phyloP scores from a whole-genome alignment of 75 land plant genomes.

The Azolla pinnata region DNA sequence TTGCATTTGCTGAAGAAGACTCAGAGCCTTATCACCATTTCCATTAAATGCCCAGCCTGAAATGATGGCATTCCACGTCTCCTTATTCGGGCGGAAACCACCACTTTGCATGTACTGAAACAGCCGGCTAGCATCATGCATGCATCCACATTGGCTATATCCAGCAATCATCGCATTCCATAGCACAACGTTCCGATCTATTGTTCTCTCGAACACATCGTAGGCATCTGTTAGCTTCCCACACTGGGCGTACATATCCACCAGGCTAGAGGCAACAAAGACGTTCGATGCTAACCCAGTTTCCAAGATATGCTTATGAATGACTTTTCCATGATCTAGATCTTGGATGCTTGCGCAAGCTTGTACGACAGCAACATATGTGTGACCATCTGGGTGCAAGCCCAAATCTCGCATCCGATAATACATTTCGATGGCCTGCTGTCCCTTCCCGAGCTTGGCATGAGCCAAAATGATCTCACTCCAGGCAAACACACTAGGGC shows the following conservation, averaged over 20 bases:
- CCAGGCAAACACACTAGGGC: slow-evolving; percentile 4
- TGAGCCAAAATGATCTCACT: slow-evolving; percentile 3
- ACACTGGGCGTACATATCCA: slow-evolving; percentile 17
- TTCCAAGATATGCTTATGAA: slow-evolving; percentile 14
- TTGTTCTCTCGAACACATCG: slow-evolving; percentile 13
- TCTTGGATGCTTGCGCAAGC: slow-evolving; percentile 13
- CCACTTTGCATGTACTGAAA: background rate
- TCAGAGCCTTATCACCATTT: background rate
- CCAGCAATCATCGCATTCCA: slow-evolving; percentile 26
- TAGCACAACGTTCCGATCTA: slow-evolving; percentile 15
- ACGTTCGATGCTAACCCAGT: slow-evolving; percentile 1
- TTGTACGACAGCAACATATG: background rate
- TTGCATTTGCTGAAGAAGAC: background rate
- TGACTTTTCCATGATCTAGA: slow-evolving; percentile 5
- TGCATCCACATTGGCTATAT: slow-evolving; percentile 4
- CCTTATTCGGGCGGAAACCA: background rate
- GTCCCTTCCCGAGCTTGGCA: background rate
- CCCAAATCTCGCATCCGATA: slow-evolving; percentile 1
- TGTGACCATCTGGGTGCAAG: background rate
- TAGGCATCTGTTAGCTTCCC: slow-evolving; percentile 10
- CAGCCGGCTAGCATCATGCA: slow-evolving; percentile 3
- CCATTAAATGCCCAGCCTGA: background rate
- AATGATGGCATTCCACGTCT: background rate
- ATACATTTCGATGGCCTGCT: slow-evolving; percentile 5
- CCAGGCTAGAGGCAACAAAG: slow-evolving; percentile 11